Evolutionary conservation across 2,329 filamentous ascomycete species (phyloP), one percentile per base, ranked within the genome.

Genomic region (Cordyceps cateniannulata): DNA sequence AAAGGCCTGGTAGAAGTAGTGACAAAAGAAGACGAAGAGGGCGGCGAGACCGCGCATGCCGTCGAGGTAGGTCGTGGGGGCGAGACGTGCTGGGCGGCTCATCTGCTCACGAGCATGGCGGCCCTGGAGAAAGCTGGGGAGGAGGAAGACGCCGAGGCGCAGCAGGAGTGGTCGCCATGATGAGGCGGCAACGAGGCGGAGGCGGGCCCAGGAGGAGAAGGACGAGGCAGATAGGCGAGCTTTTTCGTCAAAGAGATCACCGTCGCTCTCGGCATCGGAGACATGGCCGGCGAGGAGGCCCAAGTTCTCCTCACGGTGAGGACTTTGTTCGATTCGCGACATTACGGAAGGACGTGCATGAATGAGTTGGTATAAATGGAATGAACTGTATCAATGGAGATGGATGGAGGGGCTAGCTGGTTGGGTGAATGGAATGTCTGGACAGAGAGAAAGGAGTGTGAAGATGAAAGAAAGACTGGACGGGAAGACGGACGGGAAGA

Each of bases 21-120:
- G 82, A 65, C 81, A 85, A 69, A 83, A 80, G 69, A 80, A 81
- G 63, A 85, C 82, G 62, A 81, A 76, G 35, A 84, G 74, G 5
- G 81, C 81, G 44, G 81, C 82, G 14, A 84, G 69, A 16, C 82
- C 82, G 63, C 82, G 77, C 75, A 85, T 80, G 62, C 82, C 82
- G 65, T 85, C 82, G 51, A 85, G 79, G 65, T 85, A 84, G 8
- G 82, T 76, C 9, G 82, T 85, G 18, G 82, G 81, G 40, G 75
- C 69, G n/a, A 80, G 70, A 52, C 75, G 76, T 42, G 75, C 69
- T 5, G 73, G 69, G n/a, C 73, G 73, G 54, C 72, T 72, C 53
- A 42, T 42, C n/a, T 75, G 71, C 58, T 79, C 75, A 44, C 76
- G 70, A 38, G 72, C 72, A 61, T 77, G 69, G 29, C 75, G 74